Evolutionary conservation across 768 basidiomycete genomes (phyloP), one percentile per base, ranked within the genome.

Genomic region (Xanthoconium purpureum): DNA sequence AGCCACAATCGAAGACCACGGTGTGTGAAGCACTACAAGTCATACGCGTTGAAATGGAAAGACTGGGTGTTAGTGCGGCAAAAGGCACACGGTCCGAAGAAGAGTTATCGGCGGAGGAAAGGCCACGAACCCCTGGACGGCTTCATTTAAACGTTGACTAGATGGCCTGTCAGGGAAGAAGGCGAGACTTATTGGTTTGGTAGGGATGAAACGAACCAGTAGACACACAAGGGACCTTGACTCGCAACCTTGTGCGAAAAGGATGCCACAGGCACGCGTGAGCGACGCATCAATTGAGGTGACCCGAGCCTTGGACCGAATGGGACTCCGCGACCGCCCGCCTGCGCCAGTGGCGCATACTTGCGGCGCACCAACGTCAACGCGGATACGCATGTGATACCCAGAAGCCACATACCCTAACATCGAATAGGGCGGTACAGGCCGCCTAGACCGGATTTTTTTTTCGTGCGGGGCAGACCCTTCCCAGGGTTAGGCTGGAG

Each of bases 61-160:
- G 9, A 37, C 9, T 24, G 49, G 45, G n/a, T 14, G 15, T 36
- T 48, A 52, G 32, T 51, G 55, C 56, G 48, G 48, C 13, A 29
- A 59, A 45, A 39, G 24, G 24, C 24, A 24, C 14, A 47, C 14
- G 45, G 18, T 32, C 38, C 40, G 14, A 49, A 59, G 18, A 60
- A 43, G 53, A 30, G 48, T 47, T 30, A 51, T 60, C 62, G 62
- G 62, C 62, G 61, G 62, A 60, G 24, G 40, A 30, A 54, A 14
- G 56, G 15, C 0, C 29, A 33, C n/a, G 14, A 8, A 18, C 33
- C 37, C 42, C 8, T 35, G 32, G 33, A n/a, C 12, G 33, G 47
- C 32, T 51, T 62, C n/a, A 62, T 62, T 44, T 50, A 47, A 62
- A 56, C 20, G 30, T 13, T 18, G 37, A 39, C 37, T 30, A 28